A percentile compares a stretch with the other conserved stretches of the same genome.
These are phyloP conservation scores for Thermothielavioides terrestris DNA, from an alignment of 495 filamentous ascomycete genomes.

Conservation along the genomic window DNA sequence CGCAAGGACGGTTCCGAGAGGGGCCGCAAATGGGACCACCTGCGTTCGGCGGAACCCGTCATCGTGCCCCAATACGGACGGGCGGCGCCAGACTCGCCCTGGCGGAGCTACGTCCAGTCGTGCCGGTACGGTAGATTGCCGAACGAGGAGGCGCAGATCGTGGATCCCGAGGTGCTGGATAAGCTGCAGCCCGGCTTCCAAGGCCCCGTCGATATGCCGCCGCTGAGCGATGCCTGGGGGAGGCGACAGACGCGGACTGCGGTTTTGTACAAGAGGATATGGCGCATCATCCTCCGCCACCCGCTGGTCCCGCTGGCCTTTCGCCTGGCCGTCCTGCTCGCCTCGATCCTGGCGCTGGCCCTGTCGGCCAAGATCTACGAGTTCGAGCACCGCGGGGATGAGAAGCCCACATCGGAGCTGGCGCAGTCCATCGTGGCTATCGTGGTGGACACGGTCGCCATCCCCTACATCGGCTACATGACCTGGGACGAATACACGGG, in stretches of 20 bases:
- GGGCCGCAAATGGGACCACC: conserved; percentile 50
- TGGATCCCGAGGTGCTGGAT: conserved; percentile 35
- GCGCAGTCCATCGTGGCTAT: conserved; percentile 84
- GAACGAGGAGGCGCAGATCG: conserved; percentile 36
- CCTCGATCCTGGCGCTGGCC: conserved; percentile 73
- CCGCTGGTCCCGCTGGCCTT: conserved; percentile 80
- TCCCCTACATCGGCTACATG: conserved; percentile 86
- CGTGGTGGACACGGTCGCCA: conserved; percentile 77
- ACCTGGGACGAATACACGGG: conserved; percentile 94
- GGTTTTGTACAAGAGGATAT: conserved; percentile 36
- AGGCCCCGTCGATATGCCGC: conserved; percentile 20
- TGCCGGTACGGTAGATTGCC: conserved; percentile 41
- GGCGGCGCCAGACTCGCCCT: conserved; percentile 32
- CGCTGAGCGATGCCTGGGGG: conserved; percentile 9
- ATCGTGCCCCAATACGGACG: conserved; percentile 42
- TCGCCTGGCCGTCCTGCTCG: conserved; percentile 72
- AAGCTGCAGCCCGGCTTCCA: conserved; percentile 45
- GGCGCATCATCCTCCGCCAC: conserved; percentile 55
- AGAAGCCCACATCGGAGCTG: conserved; percentile 40
- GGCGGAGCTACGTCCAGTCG: conserved; percentile 42
- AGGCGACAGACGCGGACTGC: conserved; percentile 13
- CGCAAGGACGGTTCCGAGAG: conserved; percentile 29
- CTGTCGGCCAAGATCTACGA: conserved; percentile 68
- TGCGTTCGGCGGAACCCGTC: conserved; percentile 46
- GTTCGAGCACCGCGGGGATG: conserved; percentile 37